Base-by-base conservation (phyloP, 1,284 basidiomycete genomes). In the Puccinia hordei region DNA sequence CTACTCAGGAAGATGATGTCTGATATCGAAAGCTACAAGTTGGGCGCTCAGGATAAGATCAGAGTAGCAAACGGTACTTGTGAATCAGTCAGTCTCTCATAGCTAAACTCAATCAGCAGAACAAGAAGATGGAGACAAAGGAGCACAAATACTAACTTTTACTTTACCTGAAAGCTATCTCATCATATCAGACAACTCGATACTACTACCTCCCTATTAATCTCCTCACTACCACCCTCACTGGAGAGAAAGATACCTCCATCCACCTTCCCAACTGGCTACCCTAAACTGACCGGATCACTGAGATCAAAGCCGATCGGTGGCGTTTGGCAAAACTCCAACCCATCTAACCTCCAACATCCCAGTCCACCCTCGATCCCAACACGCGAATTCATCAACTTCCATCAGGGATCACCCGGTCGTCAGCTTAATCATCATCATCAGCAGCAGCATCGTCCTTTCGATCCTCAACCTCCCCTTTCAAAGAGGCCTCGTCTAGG, bases 1-100 rank as follows among this genome's bases (percentile, higher is more conserved):
- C 90, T 95, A 41, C 90, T 99, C 81, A 90, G 91, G 81, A 93
- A 97, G 85, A 94, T 98, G 84, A 94, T 95, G 13, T 95, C 98
- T 82, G 95, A 98, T 86, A 94, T 95, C 0, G 88, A 90, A 57
- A 90, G 92, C 69, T 93, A 98, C 87, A 95, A 95, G 86, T 90
- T 95, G 81, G 97, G 97, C 55, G 94, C 93, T 63, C 97, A 99
- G 86, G 96, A 99, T 90, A 99, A 99, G 89, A 98, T 99, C 85
- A 90, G 95, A 84, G 95, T 98, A 81, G 95, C 95, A 13, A 94
- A 92, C 83, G 92, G 92, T 83, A 95, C 95, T 13, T 94, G 94
- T 76, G 96, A 99, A 87, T 93, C 88, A 19, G 89, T 89, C 82
- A 83, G 88, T 65, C 12, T 0, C 12, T 22, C 61, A 24, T 51